Conservation (phyloP, 1,284 basidiomycete genomes). For the Xanthoconium separans region DNA sequence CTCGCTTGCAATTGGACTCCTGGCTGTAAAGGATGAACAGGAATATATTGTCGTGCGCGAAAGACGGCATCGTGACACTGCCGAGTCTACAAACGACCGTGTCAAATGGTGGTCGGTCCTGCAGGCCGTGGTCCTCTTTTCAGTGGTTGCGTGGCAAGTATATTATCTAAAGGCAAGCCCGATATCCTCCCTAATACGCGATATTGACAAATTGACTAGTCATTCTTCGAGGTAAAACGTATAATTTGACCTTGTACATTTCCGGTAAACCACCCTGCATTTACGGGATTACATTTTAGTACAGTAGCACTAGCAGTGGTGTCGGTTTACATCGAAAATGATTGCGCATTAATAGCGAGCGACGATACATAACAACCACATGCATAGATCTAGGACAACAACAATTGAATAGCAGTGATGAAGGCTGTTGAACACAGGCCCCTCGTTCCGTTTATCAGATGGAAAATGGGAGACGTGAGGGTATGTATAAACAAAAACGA, state of each 20-base stretch:
- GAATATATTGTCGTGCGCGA: slow-evolving; percentile 98
- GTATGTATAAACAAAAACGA: slow-evolving; percentile 23
- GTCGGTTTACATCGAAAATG: background rate
- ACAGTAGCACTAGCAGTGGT: background rate
- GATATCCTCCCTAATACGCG: background rate
- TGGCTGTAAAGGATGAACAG: slow-evolving; percentile 97
- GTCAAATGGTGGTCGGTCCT: slow-evolving; percentile 99
- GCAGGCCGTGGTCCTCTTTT: slow-evolving; percentile 85
- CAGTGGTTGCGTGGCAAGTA: slow-evolving; percentile 94
- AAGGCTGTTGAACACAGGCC: slow-evolving; percentile 3
- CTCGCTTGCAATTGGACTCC: slow-evolving; percentile 78
- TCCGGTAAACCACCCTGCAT: slow-evolving; percentile 1
- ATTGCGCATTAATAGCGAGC: slow-evolving; percentile 16
- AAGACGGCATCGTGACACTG: slow-evolving; percentile 90
- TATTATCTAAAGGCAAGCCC: slow-evolving; percentile 89
- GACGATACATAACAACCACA: slow-evolving; percentile 20
- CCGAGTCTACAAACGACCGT: slow-evolving; percentile 91
- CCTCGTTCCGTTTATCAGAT: slow-evolving; percentile 10
- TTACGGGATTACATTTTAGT: background rate
- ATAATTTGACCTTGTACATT: slow-evolving; percentile 59
- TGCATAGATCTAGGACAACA: slow-evolving; percentile 29
- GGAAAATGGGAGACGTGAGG: slow-evolving; percentile 11
- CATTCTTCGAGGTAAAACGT: slow-evolving; percentile 94
- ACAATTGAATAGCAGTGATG: slow-evolving; percentile 19
- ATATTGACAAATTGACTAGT: slow-evolving; percentile 42